Base-by-base conservation (phyloP, 345 rosid genomes). In the Angophora floribunda region DNA sequence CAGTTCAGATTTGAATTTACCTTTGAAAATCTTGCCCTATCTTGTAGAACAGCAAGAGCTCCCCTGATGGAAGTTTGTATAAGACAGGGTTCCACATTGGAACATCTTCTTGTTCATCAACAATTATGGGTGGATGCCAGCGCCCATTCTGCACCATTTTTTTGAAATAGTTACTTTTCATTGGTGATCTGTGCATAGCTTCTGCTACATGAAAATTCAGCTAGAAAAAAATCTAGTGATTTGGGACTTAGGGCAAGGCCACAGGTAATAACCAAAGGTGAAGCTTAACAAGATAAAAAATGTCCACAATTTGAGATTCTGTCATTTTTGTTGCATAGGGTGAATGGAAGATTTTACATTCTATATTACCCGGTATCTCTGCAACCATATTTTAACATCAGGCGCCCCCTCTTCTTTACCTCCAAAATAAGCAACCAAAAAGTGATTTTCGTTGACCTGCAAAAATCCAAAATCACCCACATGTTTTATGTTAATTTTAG, bases 71-170 rank as follows among this genome's bases (percentile, higher is more conserved):
- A 91, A 96, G 91, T 87, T 93, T 96, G 90, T 93, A 96, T 87
- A 97, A 92, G 67, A 96, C 97, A 89, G 99, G 99, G 88, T 96
- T 97, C 96, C 97, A 96, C 99, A 96, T 91, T 36, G 98, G 98
- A 89, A 96, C 95, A 90, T 93, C 92, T 78, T 92, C 92, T 88
- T 96, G 90, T 94, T 96, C 95, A 90, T 97, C 99, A 47, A 85
- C 93, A 30, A 94, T 88, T 26, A 93, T 86, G 1, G 97, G 97
- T 51, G 93, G 85, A 32, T 93, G 88, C 99, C 99, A 97, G 79
- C 24, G 50, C 88, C 96, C 97, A 91, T 94, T 93, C 98, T 96
- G 93, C 90, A 88, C 90, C 88, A 70, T 53, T 63, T 9, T 50
- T 52, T 55, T 50, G 51, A 85, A 52, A 75, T 2, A 49, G 21